Base-by-base conservation (phyloP, 2,329 filamentous ascomycete genomes). In the Talaromyces pinophilus region DNA sequence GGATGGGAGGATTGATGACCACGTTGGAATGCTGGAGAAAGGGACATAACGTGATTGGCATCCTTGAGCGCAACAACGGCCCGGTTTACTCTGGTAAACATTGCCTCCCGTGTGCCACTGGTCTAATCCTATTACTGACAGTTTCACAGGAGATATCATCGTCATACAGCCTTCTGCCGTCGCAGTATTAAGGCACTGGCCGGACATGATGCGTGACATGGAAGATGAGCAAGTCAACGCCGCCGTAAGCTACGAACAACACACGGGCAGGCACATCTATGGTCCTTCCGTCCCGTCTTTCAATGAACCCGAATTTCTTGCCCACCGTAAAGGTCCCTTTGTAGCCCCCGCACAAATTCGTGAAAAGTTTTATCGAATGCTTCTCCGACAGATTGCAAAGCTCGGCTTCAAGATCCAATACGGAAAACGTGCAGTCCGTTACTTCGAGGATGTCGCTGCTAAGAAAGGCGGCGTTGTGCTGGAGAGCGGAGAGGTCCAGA, bases 11-110 rank as follows among this genome's bases (percentile, higher is more conserved):
- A 35, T 15, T 57, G 33, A 57, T 59, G 54, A 59, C 54, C 2
- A 17, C 54, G 15, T 19, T 59, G 54, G 54, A 59, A 19, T 59
- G 54, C 8, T 59, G 54, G 54, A 59, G 54, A 59, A 59, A 59
- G 15, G 54, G 54, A 19, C 54, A 59, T 59, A 59, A 59, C 17
- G 15, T 59, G 7, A 6, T 59, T 11, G 54, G 54, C n/a, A 59
- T 59, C 15, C 54, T 59, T 15, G 54, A 59, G 17, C 30, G 54
- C 10, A 59, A 59, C 35, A 19, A 59, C 8, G 54, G 54, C 30
- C 54, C 54, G 17, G 17, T 13, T 15, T 59, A 40, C 35, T 11
- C 13, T 19, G 59, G 59, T 25, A 44, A 44, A n/a, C 10, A 44
- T 44, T 17, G 42, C 42, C 4, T 44, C 17, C 42, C 7, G 42